Evolutionary conservation across 116 monocot genomes (phyloP).

Genomic region (Cymodocea nodosa): DNA sequence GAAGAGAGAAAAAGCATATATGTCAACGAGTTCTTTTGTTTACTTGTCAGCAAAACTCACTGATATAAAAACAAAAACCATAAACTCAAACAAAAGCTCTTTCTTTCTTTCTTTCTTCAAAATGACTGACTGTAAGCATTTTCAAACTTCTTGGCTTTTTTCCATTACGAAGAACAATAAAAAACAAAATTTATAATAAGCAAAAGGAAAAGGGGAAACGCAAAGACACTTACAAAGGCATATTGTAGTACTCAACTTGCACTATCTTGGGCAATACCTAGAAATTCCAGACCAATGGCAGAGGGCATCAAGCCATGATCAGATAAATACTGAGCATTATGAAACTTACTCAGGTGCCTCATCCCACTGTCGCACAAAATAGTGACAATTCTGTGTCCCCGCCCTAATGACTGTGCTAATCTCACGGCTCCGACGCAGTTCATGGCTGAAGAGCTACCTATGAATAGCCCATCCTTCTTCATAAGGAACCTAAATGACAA

Average conservation of each 20-base stretch:
- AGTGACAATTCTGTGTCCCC: conserved; percentile 86
- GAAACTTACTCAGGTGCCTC: conserved; percentile 93
- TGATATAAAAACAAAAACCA: no score
- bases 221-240: not conserved
- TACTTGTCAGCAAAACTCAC: no score
- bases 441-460: conserved; percentile 93
- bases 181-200: not conserved
- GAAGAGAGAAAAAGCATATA: no score
- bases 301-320: conserved; percentile 53
- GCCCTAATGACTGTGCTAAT: conserved; percentile 53
- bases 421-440: conserved; percentile 85
- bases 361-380: conserved; percentile 91
- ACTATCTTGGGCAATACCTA: conserved; percentile 11
- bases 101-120: no score
- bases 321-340: conserved; percentile 47
- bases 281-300: conserved; percentile 56
- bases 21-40: no score
- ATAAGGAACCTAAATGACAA: conserved; percentile 52
- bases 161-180: no score
- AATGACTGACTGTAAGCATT: no score
- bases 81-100: no score
- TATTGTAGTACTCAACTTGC: not conserved
- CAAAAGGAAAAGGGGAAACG: not conserved
- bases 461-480: conserved; percentile 77
- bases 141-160: no score